Percentiles rank a stretch among this genome's conserved stretches.
Conservation (phyloP, 441 rosid species). For the Adansonia gregorii region DNA sequence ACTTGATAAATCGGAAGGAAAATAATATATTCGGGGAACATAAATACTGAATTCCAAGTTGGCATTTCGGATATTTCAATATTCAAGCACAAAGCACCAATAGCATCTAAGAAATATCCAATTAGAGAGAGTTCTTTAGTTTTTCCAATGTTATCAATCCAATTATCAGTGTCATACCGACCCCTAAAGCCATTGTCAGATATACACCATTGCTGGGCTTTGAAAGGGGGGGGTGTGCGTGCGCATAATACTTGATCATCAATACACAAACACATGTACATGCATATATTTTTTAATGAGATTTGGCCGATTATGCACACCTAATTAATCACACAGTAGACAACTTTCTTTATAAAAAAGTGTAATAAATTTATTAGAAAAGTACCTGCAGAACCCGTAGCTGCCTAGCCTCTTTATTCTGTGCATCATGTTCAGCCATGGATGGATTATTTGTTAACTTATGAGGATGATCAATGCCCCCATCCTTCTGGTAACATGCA, state of each 20-base stretch:
- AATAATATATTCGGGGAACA: neutral
- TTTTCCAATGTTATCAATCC: neutral
- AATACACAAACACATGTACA: neutral
- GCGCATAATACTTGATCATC: no score
- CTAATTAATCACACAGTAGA: neutral
- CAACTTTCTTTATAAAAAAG: no score
- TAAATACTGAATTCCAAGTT: no score
- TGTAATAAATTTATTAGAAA: neutral
- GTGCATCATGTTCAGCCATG: no score
- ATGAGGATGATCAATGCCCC: no score
- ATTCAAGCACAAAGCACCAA: neutral
- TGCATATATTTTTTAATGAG: neutral
- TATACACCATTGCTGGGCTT: no score
- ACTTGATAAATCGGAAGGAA: conserved; percentile 3
- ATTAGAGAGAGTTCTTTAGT: neutral
- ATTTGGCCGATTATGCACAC: neutral
- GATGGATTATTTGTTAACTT: no score
- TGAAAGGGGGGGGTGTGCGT: no score
- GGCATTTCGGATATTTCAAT: neutral
- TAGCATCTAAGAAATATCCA: conserved; percentile 7
- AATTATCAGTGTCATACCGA: neutral
- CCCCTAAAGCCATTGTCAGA: no score
- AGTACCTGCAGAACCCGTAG: no score
- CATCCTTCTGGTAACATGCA: no score
- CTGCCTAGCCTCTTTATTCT: no score